phyloP scores from a whole-genome alignment of 2,329 filamentous ascomycete species.

The Botrytis paeoniae region DNA sequence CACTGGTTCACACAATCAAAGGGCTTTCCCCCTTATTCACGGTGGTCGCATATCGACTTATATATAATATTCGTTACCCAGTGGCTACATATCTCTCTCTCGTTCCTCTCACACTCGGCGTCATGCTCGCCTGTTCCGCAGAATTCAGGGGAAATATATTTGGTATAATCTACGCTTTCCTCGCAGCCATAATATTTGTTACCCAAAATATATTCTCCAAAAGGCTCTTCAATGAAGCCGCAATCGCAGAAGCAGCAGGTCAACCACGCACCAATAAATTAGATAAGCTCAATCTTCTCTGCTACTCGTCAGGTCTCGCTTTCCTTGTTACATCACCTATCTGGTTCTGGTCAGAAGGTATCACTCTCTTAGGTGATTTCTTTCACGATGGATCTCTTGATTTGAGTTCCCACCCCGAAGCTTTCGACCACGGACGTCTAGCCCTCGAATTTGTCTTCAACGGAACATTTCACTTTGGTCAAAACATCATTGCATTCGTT shows the following conservation, averaged over 20 bases:
- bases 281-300: constrained; percentile 94
- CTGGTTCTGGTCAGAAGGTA: constrained; percentile 90
- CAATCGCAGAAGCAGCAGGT: constrained; percentile 75
- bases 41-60: constrained; percentile 83
- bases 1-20: constrained; percentile 97
- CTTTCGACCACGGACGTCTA: constrained; percentile 71
- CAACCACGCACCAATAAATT: constrained; percentile 69
- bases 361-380: constrained; percentile 73
- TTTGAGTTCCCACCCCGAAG: constrained; percentile 53
- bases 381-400: constrained; percentile 76
- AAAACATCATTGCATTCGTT: constrained; percentile 93
- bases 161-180: constrained; percentile 84
- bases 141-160: constrained; percentile 85
- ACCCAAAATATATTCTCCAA: constrained; percentile 99
- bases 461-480: constrained; percentile 91
- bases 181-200: constrained; percentile 92
- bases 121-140: constrained; percentile 92
- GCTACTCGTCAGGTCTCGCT: constrained; percentile 92
- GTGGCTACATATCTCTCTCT: constrained; percentile 82
- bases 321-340: constrained; percentile 85
- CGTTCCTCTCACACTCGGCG: constrained; percentile 88
- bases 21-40: constrained; percentile 94
- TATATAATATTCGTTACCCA: constrained; percentile 88
- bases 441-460: constrained; percentile 93
- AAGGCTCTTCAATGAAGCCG: constrained; percentile 92